Percentiles rank a stretch among this genome's conserved stretches.
Evolutionary conservation across 2,329 filamentous ascomycete species (phyloP).

Genomic region (Aureobasidium musti): DNA sequence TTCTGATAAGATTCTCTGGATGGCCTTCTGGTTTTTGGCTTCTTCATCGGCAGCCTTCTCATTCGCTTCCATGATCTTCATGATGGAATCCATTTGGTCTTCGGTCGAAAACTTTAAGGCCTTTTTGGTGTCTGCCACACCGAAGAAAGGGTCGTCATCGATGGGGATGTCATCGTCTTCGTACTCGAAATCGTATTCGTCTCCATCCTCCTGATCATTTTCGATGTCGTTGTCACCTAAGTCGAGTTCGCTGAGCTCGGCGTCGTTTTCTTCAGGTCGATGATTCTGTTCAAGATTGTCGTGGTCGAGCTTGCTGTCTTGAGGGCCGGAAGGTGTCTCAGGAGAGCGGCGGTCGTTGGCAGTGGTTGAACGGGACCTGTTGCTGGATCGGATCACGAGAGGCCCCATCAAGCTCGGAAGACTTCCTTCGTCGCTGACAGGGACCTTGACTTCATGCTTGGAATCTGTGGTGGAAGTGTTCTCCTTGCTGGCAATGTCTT

Average conservation of each 20-base stretch:
- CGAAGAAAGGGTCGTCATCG: slow-evolving; percentile 8
- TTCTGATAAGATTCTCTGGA: background rate
- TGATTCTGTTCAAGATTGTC: background rate
- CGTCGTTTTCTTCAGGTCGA: background rate
- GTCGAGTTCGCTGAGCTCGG: background rate
- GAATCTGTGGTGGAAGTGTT: background rate
- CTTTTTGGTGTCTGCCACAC: background rate
- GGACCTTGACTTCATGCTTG: background rate
- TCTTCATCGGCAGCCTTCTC: background rate
- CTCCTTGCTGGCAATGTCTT: background rate
- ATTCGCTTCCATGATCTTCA: background rate
- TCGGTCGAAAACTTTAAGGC: background rate
- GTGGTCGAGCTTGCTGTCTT: background rate
- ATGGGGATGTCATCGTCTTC: background rate
- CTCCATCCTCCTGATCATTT: background rate
- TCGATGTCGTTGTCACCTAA: background rate
- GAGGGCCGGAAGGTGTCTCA: background rate
- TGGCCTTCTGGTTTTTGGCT: background rate
- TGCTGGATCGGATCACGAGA: background rate
- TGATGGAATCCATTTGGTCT: background rate
- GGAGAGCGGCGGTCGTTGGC: background rate
- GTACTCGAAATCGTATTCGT: background rate
- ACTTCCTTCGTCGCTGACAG: too few species aligned
- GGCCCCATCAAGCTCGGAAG: background rate
- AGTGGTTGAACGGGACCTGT: background rate